Evolutionary conservation across 768 basidiomycete species (phyloP), one percentile per base, ranked within the genome.

Genomic region (Polyporus arcularius): DNA sequence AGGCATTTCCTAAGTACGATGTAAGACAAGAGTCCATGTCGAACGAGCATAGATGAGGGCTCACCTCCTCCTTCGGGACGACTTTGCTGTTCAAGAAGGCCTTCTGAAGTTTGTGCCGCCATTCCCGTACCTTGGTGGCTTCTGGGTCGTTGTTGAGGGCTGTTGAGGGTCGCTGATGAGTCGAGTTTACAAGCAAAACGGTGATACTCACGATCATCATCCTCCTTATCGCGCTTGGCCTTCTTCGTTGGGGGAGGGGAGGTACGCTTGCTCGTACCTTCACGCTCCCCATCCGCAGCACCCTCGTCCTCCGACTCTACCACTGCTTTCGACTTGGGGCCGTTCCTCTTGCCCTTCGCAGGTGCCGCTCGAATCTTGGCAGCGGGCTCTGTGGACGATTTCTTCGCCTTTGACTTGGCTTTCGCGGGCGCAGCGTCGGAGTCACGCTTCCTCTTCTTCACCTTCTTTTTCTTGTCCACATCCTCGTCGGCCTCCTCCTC

Each of bases 91-190:
- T 85, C 54, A 96, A 71, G 78, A 94, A 90, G 0, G 85, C 90
- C 73, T 94, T 90, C 75, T 98, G 95, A 2, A 97, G 82, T 73
- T 86, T 90, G 73, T 96, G 94, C 65, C 96, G 81, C 94, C 95
- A 96, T 59, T 92, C 90, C 70, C 90, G 87, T 67, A 96, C 93
- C 72, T 88, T 87, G 56, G 77, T 68, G 26, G 86, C 89, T 62
- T 89, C 88, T 1, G 80, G 81, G 72, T 90, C 86, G 51, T 72
- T 76, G 43, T 77, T 74, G 55, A 86, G 63, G 53, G 78, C 78
- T 58, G 78, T 80, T 80, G 52, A 16, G 32, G 45, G 49, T 26
- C 26, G 35, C 9, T 14, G 31, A 39, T 38, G 42, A 30, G 35
- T 7, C 31, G n/a, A 28, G 50, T 26, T 28, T 28, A 40, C 16